Percentiles rank a stretch among this genome's conserved stretches.
phyloP scores from a whole-genome alignment of 768 basidiomycete species.

The Chalciporus piperatus region DNA sequence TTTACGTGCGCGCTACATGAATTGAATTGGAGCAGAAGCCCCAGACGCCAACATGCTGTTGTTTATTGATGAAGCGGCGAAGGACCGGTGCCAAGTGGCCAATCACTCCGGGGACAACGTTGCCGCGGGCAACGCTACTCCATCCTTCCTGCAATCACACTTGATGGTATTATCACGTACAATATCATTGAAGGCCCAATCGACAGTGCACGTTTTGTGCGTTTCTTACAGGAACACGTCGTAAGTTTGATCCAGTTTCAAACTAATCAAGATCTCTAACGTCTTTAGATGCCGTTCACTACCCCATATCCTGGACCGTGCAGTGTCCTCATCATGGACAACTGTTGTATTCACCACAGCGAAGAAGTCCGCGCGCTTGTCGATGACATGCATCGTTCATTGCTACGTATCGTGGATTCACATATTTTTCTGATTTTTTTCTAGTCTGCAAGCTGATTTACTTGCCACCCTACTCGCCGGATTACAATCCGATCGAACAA shows the following conservation, averaged over 20 bases:
- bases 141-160: constrained; percentile 13
- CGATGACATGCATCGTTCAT: constrained; percentile 22
- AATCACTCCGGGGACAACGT: not conserved
- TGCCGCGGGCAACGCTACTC: constrained; percentile 6
- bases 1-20: constrained; percentile 8
- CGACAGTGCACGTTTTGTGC: constrained; percentile 3
- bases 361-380: constrained; percentile 17
- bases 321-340: constrained; percentile 26
- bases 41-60: constrained; percentile 20
- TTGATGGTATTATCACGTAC: constrained; percentile 19
- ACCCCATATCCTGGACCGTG: constrained; percentile 7
- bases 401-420: not conserved
- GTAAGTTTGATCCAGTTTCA: not conserved
- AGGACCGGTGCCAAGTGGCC: constrained; percentile 4
- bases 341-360: constrained; percentile 24
- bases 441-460: constrained; percentile 25
- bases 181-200: constrained; percentile 17
- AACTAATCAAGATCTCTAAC: not conserved
- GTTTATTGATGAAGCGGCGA: constrained; percentile 18
- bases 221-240: constrained; percentile 8
- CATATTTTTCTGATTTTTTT: not conserved
- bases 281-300: not conserved
- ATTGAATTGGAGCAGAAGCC: constrained; percentile 9
- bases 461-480: constrained; percentile 18
- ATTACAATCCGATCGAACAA: constrained; percentile 31